Conservation (phyloP, 768 basidiomycete species). For the Serendipita sp. region DNA sequence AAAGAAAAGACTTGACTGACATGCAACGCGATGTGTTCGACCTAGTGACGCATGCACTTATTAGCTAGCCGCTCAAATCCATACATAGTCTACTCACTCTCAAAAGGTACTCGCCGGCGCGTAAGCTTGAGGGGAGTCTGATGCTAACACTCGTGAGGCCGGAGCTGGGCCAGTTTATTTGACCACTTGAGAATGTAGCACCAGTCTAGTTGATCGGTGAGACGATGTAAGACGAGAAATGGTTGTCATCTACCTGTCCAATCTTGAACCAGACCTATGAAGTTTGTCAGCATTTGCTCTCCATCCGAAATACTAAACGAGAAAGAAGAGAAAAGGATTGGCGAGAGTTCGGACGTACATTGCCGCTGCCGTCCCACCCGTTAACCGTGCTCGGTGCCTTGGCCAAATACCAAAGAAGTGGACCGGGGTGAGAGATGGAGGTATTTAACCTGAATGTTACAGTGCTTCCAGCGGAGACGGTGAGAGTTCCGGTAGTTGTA, state of each 20-base stretch:
- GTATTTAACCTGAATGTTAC: not conserved
- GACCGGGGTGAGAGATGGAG: conserved; percentile 8
- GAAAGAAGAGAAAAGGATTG: no score
- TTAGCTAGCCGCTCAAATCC: no score
- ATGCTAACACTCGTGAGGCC: not conserved
- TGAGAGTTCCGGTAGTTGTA: conserved; percentile 5
- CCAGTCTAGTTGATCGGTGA: no score
- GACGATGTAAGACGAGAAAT: no score
- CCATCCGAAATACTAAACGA: no score
- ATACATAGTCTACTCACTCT: no score
- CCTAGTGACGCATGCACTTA: no score
- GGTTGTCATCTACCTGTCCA: no score
- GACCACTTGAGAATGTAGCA: not conserved
- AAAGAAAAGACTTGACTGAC: no score
- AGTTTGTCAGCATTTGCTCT: no score
- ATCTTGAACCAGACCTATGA: conserved; percentile 3
- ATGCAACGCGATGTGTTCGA: conserved; percentile 8
- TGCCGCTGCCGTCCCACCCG: conserved; percentile 1
- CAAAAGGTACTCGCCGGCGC: conserved; percentile 8
- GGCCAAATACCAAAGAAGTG: not conserved
- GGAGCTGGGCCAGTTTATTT: not conserved
- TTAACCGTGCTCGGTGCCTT: not conserved
- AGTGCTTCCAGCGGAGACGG: not conserved
- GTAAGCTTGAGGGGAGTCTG: conserved; percentile 5
- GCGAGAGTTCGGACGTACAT: no score